A percentile compares a stretch with the other conserved stretches of the same genome.
phyloP scores from a whole-genome alignment of 73 alveolate species.

The Tetrahymena malaccensis region DNA sequence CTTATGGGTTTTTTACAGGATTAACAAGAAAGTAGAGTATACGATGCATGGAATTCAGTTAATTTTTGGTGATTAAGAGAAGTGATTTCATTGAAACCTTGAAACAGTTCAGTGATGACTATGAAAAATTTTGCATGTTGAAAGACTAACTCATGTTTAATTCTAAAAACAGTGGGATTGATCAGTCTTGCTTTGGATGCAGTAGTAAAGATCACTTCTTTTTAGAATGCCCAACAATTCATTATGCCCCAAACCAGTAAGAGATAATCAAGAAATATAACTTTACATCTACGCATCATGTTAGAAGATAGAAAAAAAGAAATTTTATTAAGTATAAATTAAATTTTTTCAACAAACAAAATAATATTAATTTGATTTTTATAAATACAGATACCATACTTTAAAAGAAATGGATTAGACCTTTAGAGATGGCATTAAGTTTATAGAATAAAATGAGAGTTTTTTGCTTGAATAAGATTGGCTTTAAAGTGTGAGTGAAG shows the following conservation, averaged over 20 bases:
- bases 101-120: slow-evolving; percentile 22
- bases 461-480: not conserved
- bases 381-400: not conserved
- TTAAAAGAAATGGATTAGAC: not conserved
- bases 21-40: slow-evolving; percentile 11
- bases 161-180: not conserved
- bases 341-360: not conserved
- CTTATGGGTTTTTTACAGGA: slow-evolving; percentile 22
- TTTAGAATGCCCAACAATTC: slow-evolving; percentile 17
- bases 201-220: slow-evolving; percentile 5
- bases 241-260: slow-evolving; percentile 14
- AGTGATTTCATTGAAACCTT: slow-evolving; percentile 22
- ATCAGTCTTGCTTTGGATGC: slow-evolving; percentile 17
- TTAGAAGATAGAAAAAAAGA: not conserved
- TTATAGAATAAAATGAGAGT: not conserved
- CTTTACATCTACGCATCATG: not conserved
- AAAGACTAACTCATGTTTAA: slow-evolving; percentile 15
- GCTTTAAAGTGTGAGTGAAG: not conserved
- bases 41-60: slow-evolving; percentile 23
- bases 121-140: slow-evolving; percentile 8
- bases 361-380: not conserved
- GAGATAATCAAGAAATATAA: slow-evolving; percentile 1
- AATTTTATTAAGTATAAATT: not conserved
- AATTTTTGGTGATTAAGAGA: slow-evolving; percentile 4
- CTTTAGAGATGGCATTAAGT: not conserved